Evolutionary conservation across 176 grass and related monocot species (phyloP), one percentile per base, ranked within the genome.

Genomic region (Triticum urartu): DNA sequence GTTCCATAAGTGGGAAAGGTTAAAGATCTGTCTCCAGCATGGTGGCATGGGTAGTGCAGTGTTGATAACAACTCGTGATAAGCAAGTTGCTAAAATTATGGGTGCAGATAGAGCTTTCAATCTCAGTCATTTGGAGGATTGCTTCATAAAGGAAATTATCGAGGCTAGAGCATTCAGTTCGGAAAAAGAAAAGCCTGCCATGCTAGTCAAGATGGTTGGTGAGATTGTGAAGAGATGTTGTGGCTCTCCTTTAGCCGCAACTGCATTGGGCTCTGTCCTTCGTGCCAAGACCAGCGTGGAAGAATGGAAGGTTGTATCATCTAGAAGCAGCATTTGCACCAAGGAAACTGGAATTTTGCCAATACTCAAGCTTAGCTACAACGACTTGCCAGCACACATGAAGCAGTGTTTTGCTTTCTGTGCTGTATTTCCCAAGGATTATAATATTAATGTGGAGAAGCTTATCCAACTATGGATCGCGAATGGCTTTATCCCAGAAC

Each of bases 361-460:
- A 18, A 71, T 43, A 58, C 7, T 70, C 0, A 77, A 84, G 50
- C 28, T 84, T 40, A 83, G 81, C 22, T 83, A 73, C 15, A 56
- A 83, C 0, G 54, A 79, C 3, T 22, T 79, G 76, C 20, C 76
- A 7, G 0, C 6, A 15, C 9, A 74, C 35, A 61, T 84, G 69
- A 70, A 80, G 28, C 85, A 87, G 0, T 87, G 85, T 1, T 87
- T 87, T 42, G n/a, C 69, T 2, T 87, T 82, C 0, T 87, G 79
- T 58, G 59, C 70, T 5, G 0, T 87, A 25, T 87, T 82, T 39
- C 86, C 86, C 0, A 87, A 82, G 60, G 79, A 82, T 24, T 82
- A 87, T 4, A 77, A 7, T 9, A 73, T 75, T 60, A 1, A 42
- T 72, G 38, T 42, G 9, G 38, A 7, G 0, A 72, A 72, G 21